Conservation (phyloP, 768 basidiomycete genomes). For the Holtermanniella nyarrowii region DNA sequence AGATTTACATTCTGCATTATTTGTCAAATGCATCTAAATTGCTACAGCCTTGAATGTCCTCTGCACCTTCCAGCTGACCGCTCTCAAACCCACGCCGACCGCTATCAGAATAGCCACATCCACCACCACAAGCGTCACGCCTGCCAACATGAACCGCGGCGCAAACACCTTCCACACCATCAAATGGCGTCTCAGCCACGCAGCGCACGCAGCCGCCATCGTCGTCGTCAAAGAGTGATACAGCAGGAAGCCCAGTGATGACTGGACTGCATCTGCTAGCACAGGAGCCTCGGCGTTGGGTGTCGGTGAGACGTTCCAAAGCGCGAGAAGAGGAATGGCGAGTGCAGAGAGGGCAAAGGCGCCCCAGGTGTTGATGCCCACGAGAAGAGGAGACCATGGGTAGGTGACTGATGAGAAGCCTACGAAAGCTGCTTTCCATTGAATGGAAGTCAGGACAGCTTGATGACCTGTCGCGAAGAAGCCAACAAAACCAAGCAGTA, state of each 20-base stretch:
- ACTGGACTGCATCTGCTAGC: slow-evolving; percentile 38
- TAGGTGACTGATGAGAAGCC: slow-evolving; percentile 60
- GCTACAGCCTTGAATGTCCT: slow-evolving; percentile 37
- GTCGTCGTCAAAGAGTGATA: slow-evolving; percentile 60
- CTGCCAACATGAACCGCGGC: slow-evolving; percentile 80
- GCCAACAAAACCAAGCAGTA: slow-evolving; percentile 60
- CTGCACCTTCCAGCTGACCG: slow-evolving; percentile 35
- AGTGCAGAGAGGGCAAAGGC: slow-evolving; percentile 58
- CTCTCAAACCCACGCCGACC: slow-evolving; percentile 48
- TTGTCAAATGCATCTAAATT: slow-evolving; percentile 15
- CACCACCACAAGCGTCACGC: slow-evolving; percentile 54
- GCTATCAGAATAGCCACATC: slow-evolving; percentile 62
- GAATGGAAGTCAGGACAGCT: slow-evolving; percentile 72
- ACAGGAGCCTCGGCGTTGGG: slow-evolving; percentile 29
- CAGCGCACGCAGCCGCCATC: slow-evolving; percentile 61
- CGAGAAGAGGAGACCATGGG: slow-evolving; percentile 62
- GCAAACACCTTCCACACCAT: slow-evolving; percentile 99
- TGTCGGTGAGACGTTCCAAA: slow-evolving; percentile 74
- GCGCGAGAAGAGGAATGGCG: slow-evolving; percentile 58
- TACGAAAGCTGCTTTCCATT: slow-evolving; percentile 91
- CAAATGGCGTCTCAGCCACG: slow-evolving; percentile 67
- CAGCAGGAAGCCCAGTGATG: slow-evolving; percentile 53
- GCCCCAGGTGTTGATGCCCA: slow-evolving; percentile 67
- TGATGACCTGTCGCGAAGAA: slow-evolving; percentile 93
- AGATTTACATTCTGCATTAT: too few relatives aligned